Percentiles rank a stretch among this genome's conserved stretches.
These are phyloP conservation scores for Neurospora africana DNA, from an alignment of 495 filamentous ascomycete genomes.

Conservation along the genomic window DNA sequence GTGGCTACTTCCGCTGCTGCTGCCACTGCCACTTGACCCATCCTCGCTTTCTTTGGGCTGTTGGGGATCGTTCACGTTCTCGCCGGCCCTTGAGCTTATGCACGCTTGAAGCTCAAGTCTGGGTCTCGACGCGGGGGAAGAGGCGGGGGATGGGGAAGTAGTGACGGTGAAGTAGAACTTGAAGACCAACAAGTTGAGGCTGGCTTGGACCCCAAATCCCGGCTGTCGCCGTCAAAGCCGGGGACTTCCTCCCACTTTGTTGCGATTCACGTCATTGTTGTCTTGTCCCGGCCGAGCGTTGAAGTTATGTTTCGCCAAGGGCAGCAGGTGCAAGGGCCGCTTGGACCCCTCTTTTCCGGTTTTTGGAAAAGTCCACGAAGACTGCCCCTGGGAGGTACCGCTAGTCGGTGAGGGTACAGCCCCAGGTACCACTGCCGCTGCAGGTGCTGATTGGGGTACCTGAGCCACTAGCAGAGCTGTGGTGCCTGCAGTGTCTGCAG, in stretches of 20 bases:
- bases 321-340: constrained; percentile 1
- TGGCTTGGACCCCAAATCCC: neutral
- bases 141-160: neutral
- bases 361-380: neutral
- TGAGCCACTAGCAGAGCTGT: neutral
- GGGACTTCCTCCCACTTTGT: neutral
- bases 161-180: neutral
- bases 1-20: neutral
- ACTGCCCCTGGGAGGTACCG: neutral
- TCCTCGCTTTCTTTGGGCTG: neutral
- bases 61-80: neutral
- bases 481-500: constrained; percentile 2
- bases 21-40: neutral
- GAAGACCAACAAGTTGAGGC: neutral
- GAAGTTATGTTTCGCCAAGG: constrained; percentile 2
- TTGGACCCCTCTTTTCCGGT: neutral
- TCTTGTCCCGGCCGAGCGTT: constrained; percentile 5
- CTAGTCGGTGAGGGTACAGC: neutral
- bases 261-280: neutral
- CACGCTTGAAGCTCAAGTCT: neutral
- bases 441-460: neutral
- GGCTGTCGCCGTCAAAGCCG: neutral
- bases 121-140: neutral
- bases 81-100: neutral
- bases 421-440: neutral